These are phyloP conservation scores for Lipomyces starkeyi DNA, from an alignment of 805 yeast genomes.

Conservation along the genomic window DNA sequence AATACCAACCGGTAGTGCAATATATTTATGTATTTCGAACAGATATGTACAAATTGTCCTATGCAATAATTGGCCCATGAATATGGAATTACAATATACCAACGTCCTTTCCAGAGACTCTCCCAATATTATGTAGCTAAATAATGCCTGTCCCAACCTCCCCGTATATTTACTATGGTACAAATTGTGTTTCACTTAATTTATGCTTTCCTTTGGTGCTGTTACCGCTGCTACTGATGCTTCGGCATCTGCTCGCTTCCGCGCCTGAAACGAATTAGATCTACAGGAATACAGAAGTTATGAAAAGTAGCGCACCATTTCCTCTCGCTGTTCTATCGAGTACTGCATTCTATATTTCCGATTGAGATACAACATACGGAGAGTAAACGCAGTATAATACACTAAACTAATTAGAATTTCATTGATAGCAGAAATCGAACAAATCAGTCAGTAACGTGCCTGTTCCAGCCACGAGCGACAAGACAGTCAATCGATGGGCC, in stretches of 20 bases:
- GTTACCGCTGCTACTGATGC: neutral
- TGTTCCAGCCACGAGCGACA: slow-evolving; percentile 64
- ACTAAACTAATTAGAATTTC: slow-evolving; percentile 13
- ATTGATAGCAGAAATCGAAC: neutral
- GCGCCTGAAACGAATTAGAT: slow-evolving; percentile 1
- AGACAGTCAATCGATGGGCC: slow-evolving; percentile 72
- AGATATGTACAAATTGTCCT: neutral
- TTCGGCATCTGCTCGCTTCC: neutral
- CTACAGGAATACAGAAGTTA: too few relatives aligned
- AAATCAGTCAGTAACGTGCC: slow-evolving; percentile 41
- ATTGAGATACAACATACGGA: slow-evolving; percentile 28
- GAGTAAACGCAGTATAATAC: slow-evolving; percentile 25
- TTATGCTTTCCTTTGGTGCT: neutral
- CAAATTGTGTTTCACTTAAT: neutral
- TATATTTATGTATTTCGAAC: neutral
- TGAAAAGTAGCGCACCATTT: slow-evolving; percentile 13
- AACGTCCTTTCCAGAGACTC: neutral
- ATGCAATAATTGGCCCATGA: neutral
- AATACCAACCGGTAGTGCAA: neutral
- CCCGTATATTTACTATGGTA: neutral
- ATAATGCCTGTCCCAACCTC: too few relatives aligned
- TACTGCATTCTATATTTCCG: slow-evolving; percentile 19
- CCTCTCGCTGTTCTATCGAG: slow-evolving; percentile 13
- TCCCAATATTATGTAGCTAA: neutral
- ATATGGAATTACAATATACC: neutral